phyloP scores from a whole-genome alignment of 768 basidiomycete genomes.

The Podaxis sp. region DNA sequence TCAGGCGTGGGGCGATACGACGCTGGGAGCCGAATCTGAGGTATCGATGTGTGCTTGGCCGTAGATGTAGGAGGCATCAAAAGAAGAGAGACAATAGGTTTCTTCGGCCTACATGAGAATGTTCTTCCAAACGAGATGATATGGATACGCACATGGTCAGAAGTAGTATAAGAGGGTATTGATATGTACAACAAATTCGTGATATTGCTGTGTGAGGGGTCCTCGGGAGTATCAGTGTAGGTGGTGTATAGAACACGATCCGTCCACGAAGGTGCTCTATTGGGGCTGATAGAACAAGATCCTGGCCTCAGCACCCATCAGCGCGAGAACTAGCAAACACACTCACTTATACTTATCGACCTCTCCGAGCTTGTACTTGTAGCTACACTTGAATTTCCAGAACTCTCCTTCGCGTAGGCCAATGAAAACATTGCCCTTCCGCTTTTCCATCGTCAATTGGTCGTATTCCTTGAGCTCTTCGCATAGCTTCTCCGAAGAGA shows the following conservation, averaged over 20 bases:
- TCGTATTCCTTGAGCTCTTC: conserved; percentile 70
- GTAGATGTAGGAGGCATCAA: conserved; percentile 49
- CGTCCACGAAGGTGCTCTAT: conserved; percentile 87
- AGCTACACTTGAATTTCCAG: conserved; percentile 87
- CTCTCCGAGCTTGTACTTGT: conserved; percentile 81
- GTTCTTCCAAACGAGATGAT: background rate
- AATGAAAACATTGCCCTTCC: conserved; percentile 63
- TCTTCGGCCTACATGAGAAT: conserved; percentile 39
- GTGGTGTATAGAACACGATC: conserved; percentile 89
- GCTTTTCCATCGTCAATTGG: conserved; percentile 63
- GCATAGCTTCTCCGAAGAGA: conserved; percentile 50
- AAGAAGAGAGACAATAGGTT: conserved; percentile 82
- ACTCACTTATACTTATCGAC: conserved; percentile 79
- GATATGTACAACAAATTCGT: conserved; percentile 73
- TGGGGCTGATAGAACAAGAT: conserved; percentile 39
- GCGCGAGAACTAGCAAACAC: background rate
- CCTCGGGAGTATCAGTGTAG: conserved; percentile 58
- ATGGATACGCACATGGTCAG: conserved; percentile 72
- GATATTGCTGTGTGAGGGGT: conserved; percentile 50
- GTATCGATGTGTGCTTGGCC: conserved; percentile 28
- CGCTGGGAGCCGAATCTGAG: conserved; percentile 49
- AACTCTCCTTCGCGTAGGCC: conserved; percentile 85
- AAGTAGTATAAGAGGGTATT: conserved; percentile 80
- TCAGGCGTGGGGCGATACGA: conserved; percentile 54
- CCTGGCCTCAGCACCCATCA: background rate